phyloP scores from a whole-genome alignment of 257 asterid species.

The Ehretia macrophylla region DNA sequence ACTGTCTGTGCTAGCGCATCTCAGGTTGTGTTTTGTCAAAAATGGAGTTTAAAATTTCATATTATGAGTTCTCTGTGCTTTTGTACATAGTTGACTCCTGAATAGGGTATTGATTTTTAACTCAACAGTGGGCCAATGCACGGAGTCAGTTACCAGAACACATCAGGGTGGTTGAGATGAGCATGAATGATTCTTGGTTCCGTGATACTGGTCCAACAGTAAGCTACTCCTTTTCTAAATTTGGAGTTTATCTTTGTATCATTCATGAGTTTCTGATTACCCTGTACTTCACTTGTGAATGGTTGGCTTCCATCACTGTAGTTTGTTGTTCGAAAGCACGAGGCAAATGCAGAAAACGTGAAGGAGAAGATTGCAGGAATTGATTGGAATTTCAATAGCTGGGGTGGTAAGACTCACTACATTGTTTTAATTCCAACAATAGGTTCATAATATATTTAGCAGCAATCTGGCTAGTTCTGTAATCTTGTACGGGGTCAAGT shows the following conservation, averaged over 20 bases:
- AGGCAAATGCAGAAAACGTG: conserved; percentile 26
- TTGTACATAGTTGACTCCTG: background rate
- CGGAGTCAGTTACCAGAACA: conserved; percentile 59
- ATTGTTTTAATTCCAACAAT: background rate
- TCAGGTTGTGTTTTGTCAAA: conserved; percentile 45
- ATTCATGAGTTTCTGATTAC: background rate
- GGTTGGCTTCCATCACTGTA: conserved; percentile 21
- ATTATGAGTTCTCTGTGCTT: background rate
- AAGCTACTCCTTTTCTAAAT: conserved; percentile 28
- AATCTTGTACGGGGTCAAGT: too few species aligned
- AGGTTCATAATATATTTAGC: too few species aligned
- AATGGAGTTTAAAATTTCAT: background rate
- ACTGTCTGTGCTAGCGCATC: conserved; percentile 77
- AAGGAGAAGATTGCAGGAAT: conserved; percentile 70
- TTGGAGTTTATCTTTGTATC: background rate
- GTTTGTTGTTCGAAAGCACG: conserved; percentile 52
- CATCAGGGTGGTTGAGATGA: conserved; percentile 84
- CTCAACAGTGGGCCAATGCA: conserved; percentile 76
- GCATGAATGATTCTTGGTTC: conserved; percentile 91
- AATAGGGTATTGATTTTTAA: background rate
- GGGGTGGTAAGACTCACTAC: conserved; percentile 66
- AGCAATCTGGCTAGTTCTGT: too few species aligned
- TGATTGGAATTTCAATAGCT: conserved; percentile 92
- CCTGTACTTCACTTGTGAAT: background rate
- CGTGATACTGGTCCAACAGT: conserved; percentile 96